Evolutionary conservation across 2,329 filamentous ascomycete species (phyloP).

Genomic region (Beauveria australis): DNA sequence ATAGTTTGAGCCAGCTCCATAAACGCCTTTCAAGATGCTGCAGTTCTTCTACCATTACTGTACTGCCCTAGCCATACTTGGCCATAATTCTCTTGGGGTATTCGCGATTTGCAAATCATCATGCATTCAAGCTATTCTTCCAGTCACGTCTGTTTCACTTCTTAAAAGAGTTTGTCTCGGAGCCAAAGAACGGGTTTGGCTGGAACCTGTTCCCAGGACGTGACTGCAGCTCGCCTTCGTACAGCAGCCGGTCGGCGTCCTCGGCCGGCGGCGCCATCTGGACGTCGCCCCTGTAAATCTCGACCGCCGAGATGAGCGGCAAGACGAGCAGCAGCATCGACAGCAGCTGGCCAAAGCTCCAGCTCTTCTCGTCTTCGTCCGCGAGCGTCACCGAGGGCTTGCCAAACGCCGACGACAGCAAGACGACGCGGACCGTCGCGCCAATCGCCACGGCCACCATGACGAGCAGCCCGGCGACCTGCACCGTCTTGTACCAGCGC

Average conservation of each 20-base stretch:
- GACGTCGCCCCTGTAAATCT: slow-evolving; percentile 47
- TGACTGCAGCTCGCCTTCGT: slow-evolving; percentile 33
- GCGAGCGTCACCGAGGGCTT: slow-evolving; percentile 39
- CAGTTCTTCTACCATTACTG: background rate
- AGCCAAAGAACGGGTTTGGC: slow-evolving; percentile 37
- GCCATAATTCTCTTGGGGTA: background rate
- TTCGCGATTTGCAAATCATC: background rate
- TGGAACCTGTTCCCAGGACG: slow-evolving; percentile 29
- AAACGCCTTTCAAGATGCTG: background rate
- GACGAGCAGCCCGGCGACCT: slow-evolving; percentile 44
- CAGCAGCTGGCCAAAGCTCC: slow-evolving; percentile 57
- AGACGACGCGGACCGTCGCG: slow-evolving; percentile 47
- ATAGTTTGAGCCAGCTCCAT: background rate
- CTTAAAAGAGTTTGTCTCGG: slow-evolving; percentile 27
- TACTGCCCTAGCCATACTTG: background rate
- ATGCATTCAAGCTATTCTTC: too few species aligned
- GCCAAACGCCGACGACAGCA: slow-evolving; percentile 54
- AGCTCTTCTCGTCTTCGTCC: slow-evolving; percentile 46
- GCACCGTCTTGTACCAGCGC: slow-evolving; percentile 46
- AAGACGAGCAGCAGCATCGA: slow-evolving; percentile 51
- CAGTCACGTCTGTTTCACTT: slow-evolving; percentile 16
- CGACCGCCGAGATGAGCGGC: slow-evolving; percentile 50
- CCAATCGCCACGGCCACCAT: slow-evolving; percentile 51
- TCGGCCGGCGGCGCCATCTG: slow-evolving; percentile 33
- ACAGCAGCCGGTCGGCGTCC: slow-evolving; percentile 29